Conservation (phyloP, 805 yeast genomes). For the Nakazawaea laoshanensis region DNA sequence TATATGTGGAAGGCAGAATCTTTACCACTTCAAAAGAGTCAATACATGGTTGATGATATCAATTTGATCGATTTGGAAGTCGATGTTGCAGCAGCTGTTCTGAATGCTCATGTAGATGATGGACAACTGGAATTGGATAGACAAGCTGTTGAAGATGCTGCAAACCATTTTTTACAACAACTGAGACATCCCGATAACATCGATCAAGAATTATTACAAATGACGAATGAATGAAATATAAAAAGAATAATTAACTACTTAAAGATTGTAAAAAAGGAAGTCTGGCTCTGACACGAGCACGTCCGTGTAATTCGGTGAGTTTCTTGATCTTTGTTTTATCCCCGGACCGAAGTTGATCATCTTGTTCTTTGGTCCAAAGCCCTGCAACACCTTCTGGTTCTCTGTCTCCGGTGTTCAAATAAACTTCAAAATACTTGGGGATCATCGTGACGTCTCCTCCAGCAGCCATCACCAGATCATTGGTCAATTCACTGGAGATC, state of each 20-base stretch:
- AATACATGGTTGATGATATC: slow-evolving; percentile 8
- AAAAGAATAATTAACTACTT: too few species aligned
- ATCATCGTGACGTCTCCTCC: slow-evolving; percentile 5
- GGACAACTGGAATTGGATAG: slow-evolving; percentile 7
- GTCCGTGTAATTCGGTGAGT: slow-evolving; percentile 6
- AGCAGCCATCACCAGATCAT: slow-evolving; percentile 1
- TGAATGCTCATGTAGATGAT: neutral
- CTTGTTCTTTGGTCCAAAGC: slow-evolving; percentile 7
- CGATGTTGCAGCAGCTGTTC: slow-evolving; percentile 6
- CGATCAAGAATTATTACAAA: slow-evolving; percentile 9
- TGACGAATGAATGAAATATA: too few species aligned
- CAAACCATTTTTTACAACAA: slow-evolving; percentile 10
- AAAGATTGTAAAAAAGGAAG: too few species aligned
- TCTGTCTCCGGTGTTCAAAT: slow-evolving; percentile 4
- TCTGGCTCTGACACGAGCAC: too few species aligned
- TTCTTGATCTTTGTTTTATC: neutral
- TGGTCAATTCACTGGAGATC: slow-evolving; percentile 1
- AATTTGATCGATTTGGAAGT: slow-evolving; percentile 9
- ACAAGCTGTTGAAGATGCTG: slow-evolving; percentile 11
- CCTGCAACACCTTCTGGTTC: slow-evolving; percentile 8
- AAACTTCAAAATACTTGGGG: slow-evolving; percentile 3
- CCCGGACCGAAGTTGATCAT: neutral
- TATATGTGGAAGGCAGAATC: slow-evolving; percentile 22
- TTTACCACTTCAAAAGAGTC: slow-evolving; percentile 6
- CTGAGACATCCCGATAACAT: slow-evolving; percentile 7